Conservation (phyloP, 1,139 yeast species). For the Zygosaccharomyces sapae region DNA sequence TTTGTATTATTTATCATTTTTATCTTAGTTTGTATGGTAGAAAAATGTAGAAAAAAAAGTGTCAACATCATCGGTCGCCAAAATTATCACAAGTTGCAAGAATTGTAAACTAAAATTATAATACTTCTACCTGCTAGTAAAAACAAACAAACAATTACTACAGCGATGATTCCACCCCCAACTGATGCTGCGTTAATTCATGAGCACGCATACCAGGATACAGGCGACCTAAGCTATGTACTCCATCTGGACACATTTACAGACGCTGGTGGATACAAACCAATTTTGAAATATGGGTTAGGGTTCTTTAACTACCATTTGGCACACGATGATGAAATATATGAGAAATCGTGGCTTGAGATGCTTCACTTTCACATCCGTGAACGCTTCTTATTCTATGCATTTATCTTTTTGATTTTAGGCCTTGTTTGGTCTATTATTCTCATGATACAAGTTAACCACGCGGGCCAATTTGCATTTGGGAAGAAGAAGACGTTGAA, state of each 20-base stretch:
- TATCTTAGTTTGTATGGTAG: background rate
- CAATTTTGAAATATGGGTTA: constrained; percentile 32
- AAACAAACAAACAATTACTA: background rate
- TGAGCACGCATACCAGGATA: constrained; percentile 37
- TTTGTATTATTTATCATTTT: background rate
- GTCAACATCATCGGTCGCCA: constrained; percentile 7
- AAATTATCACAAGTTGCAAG: background rate
- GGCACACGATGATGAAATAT: constrained; percentile 23
- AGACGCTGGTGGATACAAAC: constrained; percentile 31
- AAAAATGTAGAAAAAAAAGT: background rate
- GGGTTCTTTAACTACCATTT: constrained; percentile 36
- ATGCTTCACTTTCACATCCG: constrained; percentile 25
- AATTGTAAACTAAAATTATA: background rate
- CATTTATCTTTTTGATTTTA: constrained; percentile 16
- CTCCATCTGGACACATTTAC: constrained; percentile 28
- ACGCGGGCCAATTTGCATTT: constrained; percentile 10
- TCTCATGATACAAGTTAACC: constrained; percentile 12
- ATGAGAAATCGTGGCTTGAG: constrained; percentile 19
- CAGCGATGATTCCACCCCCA: constrained; percentile 35
- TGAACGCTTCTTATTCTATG: constrained; percentile 24
- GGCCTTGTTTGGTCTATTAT: constrained; percentile 19
- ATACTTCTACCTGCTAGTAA: background rate
- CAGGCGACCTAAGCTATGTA: constrained; percentile 30
- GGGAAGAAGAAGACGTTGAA: constrained; percentile 13
- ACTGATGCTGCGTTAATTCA: constrained; percentile 36